Conservation (phyloP, 768 basidiomycete species). For the Pisolithus albus region DNA sequence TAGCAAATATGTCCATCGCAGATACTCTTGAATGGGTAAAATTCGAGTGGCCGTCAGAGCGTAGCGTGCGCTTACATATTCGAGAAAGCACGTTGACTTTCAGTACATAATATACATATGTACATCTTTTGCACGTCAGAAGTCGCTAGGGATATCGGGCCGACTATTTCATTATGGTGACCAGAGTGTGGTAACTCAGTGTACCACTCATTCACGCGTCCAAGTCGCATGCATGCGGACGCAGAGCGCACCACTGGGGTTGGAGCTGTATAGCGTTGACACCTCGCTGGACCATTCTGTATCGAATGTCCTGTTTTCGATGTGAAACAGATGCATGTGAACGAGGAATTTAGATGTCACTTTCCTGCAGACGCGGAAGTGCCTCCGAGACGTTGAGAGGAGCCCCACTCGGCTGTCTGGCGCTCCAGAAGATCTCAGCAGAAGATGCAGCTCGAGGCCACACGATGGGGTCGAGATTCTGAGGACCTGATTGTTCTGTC, state of each 20-base stretch:
- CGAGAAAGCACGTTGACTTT: constrained; percentile 81
- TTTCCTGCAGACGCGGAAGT: constrained; percentile 42
- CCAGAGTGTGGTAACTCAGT: no score
- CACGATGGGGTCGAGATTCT: constrained; percentile 36
- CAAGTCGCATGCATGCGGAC: constrained; percentile 41
- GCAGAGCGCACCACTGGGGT: constrained; percentile 50
- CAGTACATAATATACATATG: constrained; percentile 49
- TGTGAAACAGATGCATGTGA: background rate
- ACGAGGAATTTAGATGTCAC: background rate
- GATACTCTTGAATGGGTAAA: constrained; percentile 64
- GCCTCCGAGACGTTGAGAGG: constrained; percentile 33
- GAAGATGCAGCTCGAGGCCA: constrained; percentile 45
- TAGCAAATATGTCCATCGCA: constrained; percentile 52
- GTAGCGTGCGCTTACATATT: constrained; percentile 79
- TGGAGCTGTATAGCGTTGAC: constrained; percentile 44
- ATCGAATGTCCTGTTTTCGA: constrained; percentile 32
- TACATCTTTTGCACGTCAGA: background rate
- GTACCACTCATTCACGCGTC: constrained; percentile 3
- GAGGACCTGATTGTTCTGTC: constrained; percentile 40
- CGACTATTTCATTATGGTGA: background rate
- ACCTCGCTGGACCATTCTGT: constrained; percentile 44
- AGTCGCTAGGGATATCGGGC: background rate
- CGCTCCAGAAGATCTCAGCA: constrained; percentile 53
- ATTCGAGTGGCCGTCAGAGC: constrained; percentile 81
- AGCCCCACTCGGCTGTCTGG: constrained; percentile 28